Percentiles rank a stretch among this genome's conserved stretches.
phyloP scores from a whole-genome alignment of 2,329 filamentous ascomycete species.

The Colletotrichum paranaense region DNA sequence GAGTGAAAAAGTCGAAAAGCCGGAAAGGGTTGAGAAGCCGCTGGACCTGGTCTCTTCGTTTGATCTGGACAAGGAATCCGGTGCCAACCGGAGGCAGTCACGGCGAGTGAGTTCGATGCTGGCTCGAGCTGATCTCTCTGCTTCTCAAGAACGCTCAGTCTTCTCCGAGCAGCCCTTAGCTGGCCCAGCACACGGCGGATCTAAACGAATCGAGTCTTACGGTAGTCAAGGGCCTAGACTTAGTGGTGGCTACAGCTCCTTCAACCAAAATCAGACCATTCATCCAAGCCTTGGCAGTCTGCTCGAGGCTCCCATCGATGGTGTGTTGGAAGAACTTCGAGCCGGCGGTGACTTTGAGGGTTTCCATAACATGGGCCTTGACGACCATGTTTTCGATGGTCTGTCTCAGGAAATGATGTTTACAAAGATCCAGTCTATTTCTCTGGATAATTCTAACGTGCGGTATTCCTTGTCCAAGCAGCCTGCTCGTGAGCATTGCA shows the following conservation, averaged over 20 bases:
- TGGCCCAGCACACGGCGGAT: conserved; percentile 50
- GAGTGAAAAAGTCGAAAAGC: conserved; percentile 57
- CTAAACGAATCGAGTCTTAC: conserved; percentile 79
- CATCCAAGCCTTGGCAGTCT: conserved; percentile 69
- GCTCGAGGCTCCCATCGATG: conserved; percentile 76
- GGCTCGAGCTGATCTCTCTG: conserved; percentile 86
- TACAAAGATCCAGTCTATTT: conserved; percentile 75
- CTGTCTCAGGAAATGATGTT: conserved; percentile 79
- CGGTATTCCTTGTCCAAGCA: conserved; percentile 68
- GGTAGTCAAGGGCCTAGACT: conserved; percentile 73
- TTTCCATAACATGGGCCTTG: conserved; percentile 77
- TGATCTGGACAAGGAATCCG: conserved; percentile 73
- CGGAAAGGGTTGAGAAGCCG: conserved; percentile 53
- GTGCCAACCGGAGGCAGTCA: conserved; percentile 68
- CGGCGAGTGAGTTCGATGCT: conserved; percentile 92
- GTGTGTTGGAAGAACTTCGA: conserved; percentile 75
- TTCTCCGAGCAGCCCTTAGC: conserved; percentile 75
- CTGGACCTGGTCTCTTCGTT: conserved; percentile 76
- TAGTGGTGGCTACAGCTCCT: conserved; percentile 61
- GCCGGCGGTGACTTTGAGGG: conserved; percentile 73
- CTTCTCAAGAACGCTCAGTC: conserved; percentile 83
- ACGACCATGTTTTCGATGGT: conserved; percentile 78
- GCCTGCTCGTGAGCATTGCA: conserved; percentile 65
- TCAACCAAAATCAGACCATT: conserved; percentile 58
- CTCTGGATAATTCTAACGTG: conserved; percentile 70